Conservation (phyloP, 192 early-diverging fungal genomes). For the Coemansia brasiliensis region DNA sequence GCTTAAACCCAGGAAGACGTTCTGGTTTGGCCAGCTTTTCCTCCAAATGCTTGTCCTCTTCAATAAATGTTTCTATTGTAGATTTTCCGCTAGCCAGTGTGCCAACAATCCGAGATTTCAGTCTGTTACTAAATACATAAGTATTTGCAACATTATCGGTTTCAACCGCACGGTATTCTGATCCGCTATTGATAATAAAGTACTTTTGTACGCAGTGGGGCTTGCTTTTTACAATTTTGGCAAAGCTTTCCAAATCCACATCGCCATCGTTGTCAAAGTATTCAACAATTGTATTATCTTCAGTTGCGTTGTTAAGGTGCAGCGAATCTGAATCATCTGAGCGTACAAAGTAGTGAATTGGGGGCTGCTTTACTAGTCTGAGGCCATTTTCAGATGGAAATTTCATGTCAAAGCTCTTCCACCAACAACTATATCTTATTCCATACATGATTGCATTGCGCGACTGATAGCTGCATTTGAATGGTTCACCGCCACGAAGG, state of each 20-base stretch:
- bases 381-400: neutral
- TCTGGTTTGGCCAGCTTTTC: neutral
- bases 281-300: conserved; percentile 1
- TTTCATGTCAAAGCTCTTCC: neutral
- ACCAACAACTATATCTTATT: neutral
- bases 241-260: conserved; percentile 5
- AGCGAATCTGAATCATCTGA: neutral
- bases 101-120: neutral
- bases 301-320: neutral
- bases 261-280: conserved; percentile 6
- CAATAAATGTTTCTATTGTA: neutral
- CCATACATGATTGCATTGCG: neutral
- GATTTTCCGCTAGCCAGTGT: neutral
- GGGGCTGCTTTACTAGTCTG: neutral
- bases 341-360: conserved; percentile 6
- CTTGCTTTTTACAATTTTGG: conserved; percentile 6
- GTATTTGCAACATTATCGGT: conserved; percentile 2
- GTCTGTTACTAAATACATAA: neutral
- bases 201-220: neutral
- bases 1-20: conserved; percentile 1
- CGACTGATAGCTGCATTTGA: conserved; percentile 9
- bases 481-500: neutral
- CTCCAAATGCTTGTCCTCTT: neutral
- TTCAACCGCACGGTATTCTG: neutral
- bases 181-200: neutral